Conservation (phyloP, 1,284 basidiomycete genomes). For the Ganoderma lingzhi region DNA sequence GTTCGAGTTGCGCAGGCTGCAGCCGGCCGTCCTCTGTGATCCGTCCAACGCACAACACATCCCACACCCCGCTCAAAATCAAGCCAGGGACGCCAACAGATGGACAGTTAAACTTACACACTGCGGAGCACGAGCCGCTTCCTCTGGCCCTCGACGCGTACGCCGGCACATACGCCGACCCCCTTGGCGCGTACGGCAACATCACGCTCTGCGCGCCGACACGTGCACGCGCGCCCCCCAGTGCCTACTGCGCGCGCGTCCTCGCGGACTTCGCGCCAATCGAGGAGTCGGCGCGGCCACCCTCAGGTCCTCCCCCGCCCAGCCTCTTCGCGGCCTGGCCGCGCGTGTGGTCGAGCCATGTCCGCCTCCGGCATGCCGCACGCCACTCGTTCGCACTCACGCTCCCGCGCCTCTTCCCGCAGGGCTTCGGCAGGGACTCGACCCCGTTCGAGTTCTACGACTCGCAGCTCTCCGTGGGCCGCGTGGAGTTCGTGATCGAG, state of each 20-base stretch:
- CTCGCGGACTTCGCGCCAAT: slow-evolving; percentile 37
- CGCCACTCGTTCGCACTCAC: slow-evolving; percentile 30
- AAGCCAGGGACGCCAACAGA: not conserved
- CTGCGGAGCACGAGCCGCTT: slow-evolving; percentile 4
- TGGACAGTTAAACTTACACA: not conserved
- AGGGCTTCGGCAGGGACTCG: slow-evolving; percentile 39
- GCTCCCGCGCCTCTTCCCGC: slow-evolving; percentile 35
- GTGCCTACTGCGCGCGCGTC: slow-evolving; percentile 35
- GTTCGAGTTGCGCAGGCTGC: not conserved
- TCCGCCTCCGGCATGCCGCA: slow-evolving; percentile 32
- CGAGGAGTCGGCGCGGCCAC: not conserved
- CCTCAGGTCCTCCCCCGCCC: not conserved
- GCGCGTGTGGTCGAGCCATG: slow-evolving; percentile 38
- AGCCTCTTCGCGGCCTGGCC: slow-evolving; percentile 34
- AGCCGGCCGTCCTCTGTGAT: not conserved
- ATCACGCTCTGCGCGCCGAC: slow-evolving; percentile 45
- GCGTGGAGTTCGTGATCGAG: slow-evolving; percentile 32
- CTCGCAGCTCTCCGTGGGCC: slow-evolving; percentile 21
- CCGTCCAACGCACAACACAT: not conserved
- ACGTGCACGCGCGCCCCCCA: slow-evolving; percentile 33
- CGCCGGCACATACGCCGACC: slow-evolving; percentile 44
- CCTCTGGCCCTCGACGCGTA: slow-evolving; percentile 20
- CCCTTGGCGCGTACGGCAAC: slow-evolving; percentile 42
- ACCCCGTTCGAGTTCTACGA: slow-evolving; percentile 39
- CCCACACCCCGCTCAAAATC: not conserved